Conservation (phyloP, 2,329 filamentous ascomycete species). For the Chlorencoelia australis region DNA sequence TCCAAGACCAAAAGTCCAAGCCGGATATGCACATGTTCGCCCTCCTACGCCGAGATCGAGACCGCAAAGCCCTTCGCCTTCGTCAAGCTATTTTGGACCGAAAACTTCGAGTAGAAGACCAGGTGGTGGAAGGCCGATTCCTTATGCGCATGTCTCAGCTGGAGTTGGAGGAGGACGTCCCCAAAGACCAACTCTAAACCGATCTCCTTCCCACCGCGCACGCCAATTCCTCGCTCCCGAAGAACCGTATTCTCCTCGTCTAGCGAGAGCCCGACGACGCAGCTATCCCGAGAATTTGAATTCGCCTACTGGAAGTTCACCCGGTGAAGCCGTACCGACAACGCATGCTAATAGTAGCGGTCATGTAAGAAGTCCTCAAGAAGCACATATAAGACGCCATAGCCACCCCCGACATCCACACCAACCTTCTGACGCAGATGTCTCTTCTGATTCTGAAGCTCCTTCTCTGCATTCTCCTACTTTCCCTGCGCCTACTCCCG, state of each 20-base stretch:
- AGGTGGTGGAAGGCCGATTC: too few species aligned
- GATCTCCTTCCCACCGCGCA: constrained; percentile 27
- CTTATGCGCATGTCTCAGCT: constrained; percentile 14
- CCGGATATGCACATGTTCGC: constrained; percentile 21
- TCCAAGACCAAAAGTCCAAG: constrained; percentile 21
- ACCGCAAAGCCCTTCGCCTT: too few species aligned
- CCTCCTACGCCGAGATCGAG: too few species aligned
- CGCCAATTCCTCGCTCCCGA: constrained; percentile 33
- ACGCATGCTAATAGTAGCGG: too few species aligned
- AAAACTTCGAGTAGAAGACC: too few species aligned
- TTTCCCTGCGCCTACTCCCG: constrained; percentile 1
- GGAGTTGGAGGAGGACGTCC: too few species aligned
- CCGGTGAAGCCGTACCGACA: constrained; percentile 18
- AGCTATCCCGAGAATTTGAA: constrained; percentile 23
- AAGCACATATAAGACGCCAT: constrained; percentile 32
- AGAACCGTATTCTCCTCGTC: constrained; percentile 23
- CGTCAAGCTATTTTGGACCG: too few species aligned
- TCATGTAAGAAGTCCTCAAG: too few species aligned
- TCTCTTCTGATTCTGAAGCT: too few species aligned
- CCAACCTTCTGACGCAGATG: neutral
- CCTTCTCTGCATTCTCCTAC: constrained; percentile 1
- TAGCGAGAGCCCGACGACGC: constrained; percentile 16
- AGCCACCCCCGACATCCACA: constrained; percentile 35
- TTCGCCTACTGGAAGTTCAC: constrained; percentile 13
- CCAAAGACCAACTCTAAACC: constrained; percentile 21